These are phyloP conservation scores for Annulohypoxylon bovei DNA, from an alignment of 495 filamentous ascomycete genomes.

Conservation along the genomic window DNA sequence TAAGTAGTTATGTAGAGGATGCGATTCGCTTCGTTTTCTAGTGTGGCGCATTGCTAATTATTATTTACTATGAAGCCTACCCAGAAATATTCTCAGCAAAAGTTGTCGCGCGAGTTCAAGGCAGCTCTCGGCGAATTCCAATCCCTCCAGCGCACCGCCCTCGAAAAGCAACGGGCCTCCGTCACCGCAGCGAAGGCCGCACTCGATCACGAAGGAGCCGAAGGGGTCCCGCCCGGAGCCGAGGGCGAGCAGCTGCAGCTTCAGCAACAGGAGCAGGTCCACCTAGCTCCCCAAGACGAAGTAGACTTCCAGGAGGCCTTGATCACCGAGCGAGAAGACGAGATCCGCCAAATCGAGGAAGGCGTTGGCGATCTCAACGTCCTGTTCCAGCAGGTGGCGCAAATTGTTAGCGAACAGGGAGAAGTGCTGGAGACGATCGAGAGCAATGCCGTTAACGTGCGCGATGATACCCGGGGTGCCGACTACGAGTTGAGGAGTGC, in stretches of 20 bases:
- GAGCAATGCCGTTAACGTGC: slow-evolving; percentile 84
- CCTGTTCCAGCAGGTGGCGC: slow-evolving; percentile 94
- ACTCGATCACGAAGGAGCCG: slow-evolving; percentile 64
- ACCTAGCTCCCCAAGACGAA: slow-evolving; percentile 89
- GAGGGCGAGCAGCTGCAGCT: slow-evolving; percentile 64
- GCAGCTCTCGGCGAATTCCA: slow-evolving; percentile 90
- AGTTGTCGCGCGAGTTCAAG: slow-evolving; percentile 91
- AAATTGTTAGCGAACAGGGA: slow-evolving; percentile 95
- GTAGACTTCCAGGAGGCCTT: slow-evolving; percentile 97
- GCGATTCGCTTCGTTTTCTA: background rate
- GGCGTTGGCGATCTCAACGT: slow-evolving; percentile 95
- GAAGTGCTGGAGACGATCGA: slow-evolving; percentile 88
- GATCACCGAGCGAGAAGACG: slow-evolving; percentile 93
- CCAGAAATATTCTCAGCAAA: slow-evolving; percentile 91
- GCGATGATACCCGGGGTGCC: slow-evolving; percentile 81
- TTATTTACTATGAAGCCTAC: slow-evolving; percentile 67
- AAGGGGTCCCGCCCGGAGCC: slow-evolving; percentile 45
- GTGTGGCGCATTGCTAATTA: slow-evolving; percentile 31
- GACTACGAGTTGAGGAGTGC: slow-evolving; percentile 85
- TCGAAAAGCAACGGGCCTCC: slow-evolving; percentile 92
- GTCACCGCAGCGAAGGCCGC: slow-evolving; percentile 80
- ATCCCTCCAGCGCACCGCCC: slow-evolving; percentile 80
- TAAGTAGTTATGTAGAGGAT: slow-evolving; percentile 60
- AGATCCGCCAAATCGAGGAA: slow-evolving; percentile 97
- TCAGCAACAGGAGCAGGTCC: slow-evolving; percentile 80